Evolutionary conservation across 495 filamentous ascomycete species (phyloP), one percentile per base, ranked within the genome.

Genomic region (Penicillium herquei): DNA sequence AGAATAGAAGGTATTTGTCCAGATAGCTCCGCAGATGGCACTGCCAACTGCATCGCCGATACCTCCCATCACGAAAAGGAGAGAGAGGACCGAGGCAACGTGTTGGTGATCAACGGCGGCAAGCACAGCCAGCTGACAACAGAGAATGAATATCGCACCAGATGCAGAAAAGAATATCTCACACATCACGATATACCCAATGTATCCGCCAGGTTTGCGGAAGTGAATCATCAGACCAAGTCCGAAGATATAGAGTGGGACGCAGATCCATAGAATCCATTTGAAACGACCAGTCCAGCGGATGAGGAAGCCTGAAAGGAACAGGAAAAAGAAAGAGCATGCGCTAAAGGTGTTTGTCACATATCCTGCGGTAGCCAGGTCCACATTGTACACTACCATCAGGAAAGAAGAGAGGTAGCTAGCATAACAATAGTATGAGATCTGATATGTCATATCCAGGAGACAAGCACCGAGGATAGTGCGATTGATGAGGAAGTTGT

Each of bases 131-230:
- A 90, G 81, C 59, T 90, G 83, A 59, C 83, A 81, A 55, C 70
- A 73, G 59, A 90, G 83, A 49, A 89, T 70, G 13, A 86, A 67
- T 5, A 76, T 78, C 14, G 79, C 75, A 1, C 84, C 86, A 11
- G 74, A 72, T 41, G 91, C 71, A 33, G 87, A 81, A 59, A 90
- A 85, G 70, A 89, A 83, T 63, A 91, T 84, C 68, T 92, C 81
- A 59, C 81, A 86, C 82, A 89, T 86, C 61, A 89, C 73, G 26
- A 91, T 74, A 61, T 86, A 88, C 10, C 84, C 87, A 39, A 90
- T 69, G 39, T 70, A 58, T n/a, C 68, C 69, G 45, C 77, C 72
- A 37, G 82, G 77, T 16, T 82, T 78, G 26, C 88, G 84, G 80
- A 89, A 90, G 59, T 73, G 76, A 63, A 78, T 87, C 77, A 89